Conservation (phyloP, 495 filamentous ascomycete genomes). For the Darksidea phi region DNA sequence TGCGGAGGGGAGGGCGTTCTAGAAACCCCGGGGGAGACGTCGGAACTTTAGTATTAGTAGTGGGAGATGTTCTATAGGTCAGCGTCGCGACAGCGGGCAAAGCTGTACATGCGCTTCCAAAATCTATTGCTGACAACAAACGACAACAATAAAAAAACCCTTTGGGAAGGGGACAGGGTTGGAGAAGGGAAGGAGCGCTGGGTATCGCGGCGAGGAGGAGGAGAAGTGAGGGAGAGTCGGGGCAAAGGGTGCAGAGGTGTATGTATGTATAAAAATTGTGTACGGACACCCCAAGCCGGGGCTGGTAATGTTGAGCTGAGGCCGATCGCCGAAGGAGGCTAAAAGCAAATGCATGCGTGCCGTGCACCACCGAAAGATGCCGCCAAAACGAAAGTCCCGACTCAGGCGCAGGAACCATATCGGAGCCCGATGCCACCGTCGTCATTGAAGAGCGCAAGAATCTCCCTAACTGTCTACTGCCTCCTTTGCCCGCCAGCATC, state of each 20-base stretch:
- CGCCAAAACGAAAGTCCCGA: too few species aligned
- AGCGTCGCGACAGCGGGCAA: constrained; percentile 17
- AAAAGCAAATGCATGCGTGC: too few species aligned
- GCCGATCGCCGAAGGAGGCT: constrained; percentile 28
- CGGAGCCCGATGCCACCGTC: too few species aligned
- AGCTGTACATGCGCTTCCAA: constrained; percentile 29
- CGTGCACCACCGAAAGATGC: too few species aligned
- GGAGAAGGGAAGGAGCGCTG: constrained; percentile 1
- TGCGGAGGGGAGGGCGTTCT: too few species aligned
- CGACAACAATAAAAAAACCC: not conserved
- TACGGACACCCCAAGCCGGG: constrained; percentile 30
- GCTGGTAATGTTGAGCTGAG: constrained; percentile 34
- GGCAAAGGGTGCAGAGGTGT: not conserved
- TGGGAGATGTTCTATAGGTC: constrained; percentile 4
- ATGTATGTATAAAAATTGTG: constrained; percentile 15
- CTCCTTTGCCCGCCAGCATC: not conserved
- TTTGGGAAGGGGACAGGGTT: constrained; percentile 2
- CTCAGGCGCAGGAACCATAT: too few species aligned
- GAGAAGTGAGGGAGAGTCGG: too few species aligned
- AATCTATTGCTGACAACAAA: not conserved
- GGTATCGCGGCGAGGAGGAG: not conserved
- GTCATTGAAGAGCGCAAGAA: too few species aligned
- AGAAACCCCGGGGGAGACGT: constrained; percentile 10
- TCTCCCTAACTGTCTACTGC: too few species aligned
- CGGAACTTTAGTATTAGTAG: constrained; percentile 21